These are phyloP conservation scores for Botrytis byssoidea DNA, from an alignment of 2,329 filamentous ascomycete species.

Conservation along the genomic window DNA sequence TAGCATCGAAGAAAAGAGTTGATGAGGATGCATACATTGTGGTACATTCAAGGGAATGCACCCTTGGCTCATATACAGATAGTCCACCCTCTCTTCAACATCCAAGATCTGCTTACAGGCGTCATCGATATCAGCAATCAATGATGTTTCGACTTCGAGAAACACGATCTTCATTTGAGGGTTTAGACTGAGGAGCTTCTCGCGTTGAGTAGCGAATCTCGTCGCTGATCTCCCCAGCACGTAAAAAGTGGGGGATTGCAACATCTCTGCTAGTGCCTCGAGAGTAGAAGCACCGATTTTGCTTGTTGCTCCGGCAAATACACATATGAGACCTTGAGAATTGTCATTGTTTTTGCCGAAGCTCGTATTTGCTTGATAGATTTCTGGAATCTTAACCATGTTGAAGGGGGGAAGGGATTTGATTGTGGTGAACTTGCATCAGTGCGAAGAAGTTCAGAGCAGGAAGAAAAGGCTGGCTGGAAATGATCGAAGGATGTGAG, in stretches of 20 bases:
- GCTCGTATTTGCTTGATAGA: background rate
- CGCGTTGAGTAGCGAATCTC: background rate
- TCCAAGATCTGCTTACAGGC: background rate
- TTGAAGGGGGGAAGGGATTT: background rate
- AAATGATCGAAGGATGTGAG: rapidly evolving
- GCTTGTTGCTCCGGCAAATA: background rate
- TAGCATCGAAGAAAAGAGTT: background rate
- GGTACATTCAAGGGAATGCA: background rate
- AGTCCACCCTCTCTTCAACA: background rate
- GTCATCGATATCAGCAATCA: background rate
- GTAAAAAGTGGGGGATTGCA: background rate
- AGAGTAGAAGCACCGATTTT: background rate
- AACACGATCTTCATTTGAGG: background rate
- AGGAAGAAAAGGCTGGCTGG: rapidly evolving
- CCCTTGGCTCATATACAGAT: background rate
- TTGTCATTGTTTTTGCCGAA: background rate
- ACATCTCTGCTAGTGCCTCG: background rate
- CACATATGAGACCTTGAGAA: background rate
- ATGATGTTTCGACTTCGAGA: background rate
- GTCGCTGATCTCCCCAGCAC: background rate
- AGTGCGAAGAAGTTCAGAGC: background rate
- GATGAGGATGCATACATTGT: background rate
- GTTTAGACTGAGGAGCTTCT: background rate
- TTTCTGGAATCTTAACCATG: background rate
- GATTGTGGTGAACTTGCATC: background rate